Conservation (phyloP, 306 rosid genomes). For the Cicer arietinum region DNA sequence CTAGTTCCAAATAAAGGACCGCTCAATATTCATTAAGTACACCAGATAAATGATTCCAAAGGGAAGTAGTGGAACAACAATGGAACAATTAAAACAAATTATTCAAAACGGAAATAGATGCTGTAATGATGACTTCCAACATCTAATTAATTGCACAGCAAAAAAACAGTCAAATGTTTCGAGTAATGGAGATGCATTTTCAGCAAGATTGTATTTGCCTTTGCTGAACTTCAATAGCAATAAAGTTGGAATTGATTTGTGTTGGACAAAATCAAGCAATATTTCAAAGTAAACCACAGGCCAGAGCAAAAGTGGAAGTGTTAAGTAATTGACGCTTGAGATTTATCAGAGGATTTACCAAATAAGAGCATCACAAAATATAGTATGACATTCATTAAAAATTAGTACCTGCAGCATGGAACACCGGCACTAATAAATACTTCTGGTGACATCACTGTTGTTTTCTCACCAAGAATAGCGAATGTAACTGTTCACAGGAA, state of each 20-base stretch:
- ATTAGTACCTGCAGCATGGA: slow-evolving; percentile 96
- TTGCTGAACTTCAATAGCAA: slow-evolving; percentile 27
- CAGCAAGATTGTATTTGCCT: slow-evolving; percentile 26
- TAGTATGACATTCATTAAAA: slow-evolving; percentile 18
- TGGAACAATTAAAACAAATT: not conserved
- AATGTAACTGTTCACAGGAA: slow-evolving; percentile 75
- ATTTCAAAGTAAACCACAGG: slow-evolving; percentile 27
- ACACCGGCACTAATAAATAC: slow-evolving; percentile 80
- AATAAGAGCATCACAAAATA: slow-evolving; percentile 35
- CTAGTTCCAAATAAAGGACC: not conserved
- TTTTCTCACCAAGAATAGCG: slow-evolving; percentile 94
- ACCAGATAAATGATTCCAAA: slow-evolving; percentile 14
- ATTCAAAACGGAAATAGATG: slow-evolving; percentile 26
- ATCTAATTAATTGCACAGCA: slow-evolving; percentile 6
- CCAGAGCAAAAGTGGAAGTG: slow-evolving; percentile 35
- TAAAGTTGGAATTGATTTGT: slow-evolving; percentile 16
- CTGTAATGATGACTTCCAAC: not conserved
- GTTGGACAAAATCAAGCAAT: slow-evolving; percentile 17
- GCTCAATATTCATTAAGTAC: not conserved
- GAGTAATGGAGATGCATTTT: slow-evolving; percentile 26
- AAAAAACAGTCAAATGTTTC: not conserved
- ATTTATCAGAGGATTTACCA: slow-evolving; percentile 30
- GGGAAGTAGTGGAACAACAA: not conserved
- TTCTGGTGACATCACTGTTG: slow-evolving; percentile 98
- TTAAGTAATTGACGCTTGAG: slow-evolving; percentile 9